Conservation (phyloP, 106 monocot genomes). For the Amphibolis antarctica region DNA sequence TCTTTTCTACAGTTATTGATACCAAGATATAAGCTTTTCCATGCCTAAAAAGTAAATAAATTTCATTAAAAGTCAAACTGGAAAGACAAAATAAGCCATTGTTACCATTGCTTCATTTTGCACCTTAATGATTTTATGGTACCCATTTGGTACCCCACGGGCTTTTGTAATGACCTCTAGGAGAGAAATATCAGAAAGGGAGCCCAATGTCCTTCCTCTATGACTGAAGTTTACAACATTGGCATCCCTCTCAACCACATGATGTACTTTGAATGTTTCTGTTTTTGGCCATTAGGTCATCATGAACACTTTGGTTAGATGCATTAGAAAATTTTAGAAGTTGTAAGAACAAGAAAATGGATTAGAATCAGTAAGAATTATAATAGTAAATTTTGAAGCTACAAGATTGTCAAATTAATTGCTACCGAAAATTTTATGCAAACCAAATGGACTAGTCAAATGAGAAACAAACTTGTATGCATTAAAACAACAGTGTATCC, state of each 20-base stretch:
- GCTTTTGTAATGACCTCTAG: conserved; percentile 84
- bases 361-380: too few species aligned
- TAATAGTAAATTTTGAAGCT: too few species aligned
- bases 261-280: conserved; percentile 62
- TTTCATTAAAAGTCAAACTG: neutral
- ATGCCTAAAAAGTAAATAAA: conserved; percentile 32
- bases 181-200: conserved; percentile 87
- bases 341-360: too few species aligned
- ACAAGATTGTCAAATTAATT: too few species aligned
- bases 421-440: too few species aligned
- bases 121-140: conserved; percentile 88
- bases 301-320: neutral
- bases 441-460: too few species aligned
- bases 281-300: neutral
- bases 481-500: too few species aligned
- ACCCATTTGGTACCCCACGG: conserved; percentile 84
- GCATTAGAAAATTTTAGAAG: too few species aligned
- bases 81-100: neutral
- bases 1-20: conserved; percentile 65
- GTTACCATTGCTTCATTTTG: neutral
- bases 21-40: conserved; percentile 80
- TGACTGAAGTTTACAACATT: conserved; percentile 27
- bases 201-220: conserved; percentile 77
- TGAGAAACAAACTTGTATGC: too few species aligned
- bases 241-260: conserved; percentile 11